Base-by-base conservation (phyloP, 805 yeast species). In the Zygoascus ofunaensis region DNA sequence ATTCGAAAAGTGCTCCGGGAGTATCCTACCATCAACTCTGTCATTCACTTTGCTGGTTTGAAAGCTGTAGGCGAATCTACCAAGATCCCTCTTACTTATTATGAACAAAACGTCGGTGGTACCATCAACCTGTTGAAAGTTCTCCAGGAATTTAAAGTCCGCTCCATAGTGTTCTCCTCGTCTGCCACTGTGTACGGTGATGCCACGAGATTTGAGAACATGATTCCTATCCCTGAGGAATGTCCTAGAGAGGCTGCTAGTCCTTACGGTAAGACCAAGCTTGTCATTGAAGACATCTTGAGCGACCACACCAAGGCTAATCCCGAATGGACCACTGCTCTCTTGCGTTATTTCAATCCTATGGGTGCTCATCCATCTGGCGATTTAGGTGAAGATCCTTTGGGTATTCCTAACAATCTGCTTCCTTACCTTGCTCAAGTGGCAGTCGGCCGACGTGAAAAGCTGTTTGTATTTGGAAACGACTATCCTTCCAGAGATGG, bases 311-410 rank as follows among this genome's bases (percentile, higher is more conserved):
- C 74, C 53, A 53, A 62, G 3, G 69, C 77, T 37, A 55, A 55
- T 37, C 55, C 60, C 3, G 49, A 54, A 4, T 59, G 63, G 58
- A 53, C 55, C 24, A 66, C 64, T 12, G 90, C 87, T 3, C 70
- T 82, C 41, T 66, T 85, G 55, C 72, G 92, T 46, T 85, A 83
- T 63, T 84, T 82, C 68, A 83, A 84, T 57, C 92, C 94, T 30
- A 81, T 82, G 52, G 94, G 94, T 33, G 90, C 92, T 15, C 94
- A 84, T 58, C 84, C 89, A 2, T 76, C 86, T 2, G 92, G 92
- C 10, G 63, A 77, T 30, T 70, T 84, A 48, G 94, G 94, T 33
- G 94, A 85, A 57, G 89, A 83, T 59, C 89, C 89, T 4, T 66
- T 75, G 48, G 89, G 89, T 12, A 70, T 77, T 42, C 90, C 94